Base-by-base conservation (phyloP, 176 grass and related monocot species). In the Sorghum bicolor region DNA sequence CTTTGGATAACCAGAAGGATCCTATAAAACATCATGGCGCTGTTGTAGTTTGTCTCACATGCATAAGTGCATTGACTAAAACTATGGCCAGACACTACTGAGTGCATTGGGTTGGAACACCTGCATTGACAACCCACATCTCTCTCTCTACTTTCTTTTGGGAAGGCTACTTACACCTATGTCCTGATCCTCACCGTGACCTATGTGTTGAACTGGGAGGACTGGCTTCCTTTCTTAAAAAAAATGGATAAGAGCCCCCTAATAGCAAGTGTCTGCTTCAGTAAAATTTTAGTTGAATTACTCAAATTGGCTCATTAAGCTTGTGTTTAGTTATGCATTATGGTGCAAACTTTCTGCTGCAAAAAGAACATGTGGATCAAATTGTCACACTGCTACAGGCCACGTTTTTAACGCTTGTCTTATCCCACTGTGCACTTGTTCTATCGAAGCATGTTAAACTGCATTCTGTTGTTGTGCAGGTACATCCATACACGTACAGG, bases 401-500 rank as follows among this genome's bases (percentile, higher is more conserved):
- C 34, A n/a, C 45, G 8, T 52, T 53, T 85, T 45, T 34, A 26
- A 13, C 1, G 17, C 48, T 32, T 48, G 11, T 53, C 22, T 19
- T 20, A 10, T n/a, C 60, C 28, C 44, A 26, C 40, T 12, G 3
- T 10, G 32, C 34, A 47, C 60, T 13, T 39, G 15, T 77, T 82
- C 39, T 44, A 48, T 31, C 2, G 47, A 75, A 33, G 2, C 11
- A 40, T 80, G 5, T 71, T 60, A 55, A 83, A 47, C 15, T 37
- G 41, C 15, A 70, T 69, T 47, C 29, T 78, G 5, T 36, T 70
- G 26, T 88, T 47, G 72, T 86, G 70, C 81, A 99, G 96, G 89
- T 96, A 47, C 96, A 99, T 75, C 93, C 91, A 34, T 99, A 99
- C 48, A 96, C 96, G 16, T 99, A 92, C 82, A 95, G 96, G 65